Percentiles rank a stretch among this genome's conserved stretches.
These are phyloP conservation scores for Leptodontidium sp. DNA, from an alignment of 2,329 filamentous ascomycete genomes.

Conservation along the genomic window DNA sequence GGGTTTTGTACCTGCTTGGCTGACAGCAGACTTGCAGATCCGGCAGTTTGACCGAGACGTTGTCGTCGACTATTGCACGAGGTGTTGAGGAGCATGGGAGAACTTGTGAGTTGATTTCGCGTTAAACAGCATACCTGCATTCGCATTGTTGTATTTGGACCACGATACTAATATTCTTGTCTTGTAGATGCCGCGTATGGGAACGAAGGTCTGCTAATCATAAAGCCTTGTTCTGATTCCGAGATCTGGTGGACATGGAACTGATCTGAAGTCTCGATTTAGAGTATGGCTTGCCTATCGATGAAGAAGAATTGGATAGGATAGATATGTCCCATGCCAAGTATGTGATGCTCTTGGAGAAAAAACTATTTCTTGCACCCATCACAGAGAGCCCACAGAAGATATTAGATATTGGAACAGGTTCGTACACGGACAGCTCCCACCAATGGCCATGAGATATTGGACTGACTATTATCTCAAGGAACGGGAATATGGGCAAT, in stretches of 20 bases:
- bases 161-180: slow-evolving; percentile 4
- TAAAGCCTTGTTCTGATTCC: slow-evolving; percentile 18
- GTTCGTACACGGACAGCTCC: slow-evolving; percentile 1
- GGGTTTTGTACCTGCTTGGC: not conserved
- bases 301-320: slow-evolving; percentile 51
- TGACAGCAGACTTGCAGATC: slow-evolving; percentile 24
- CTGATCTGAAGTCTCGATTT: not conserved
- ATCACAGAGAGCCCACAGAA: slow-evolving; percentile 44
- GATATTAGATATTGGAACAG: slow-evolving; percentile 49
- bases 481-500: slow-evolving; percentile 41
- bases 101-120: slow-evolving; percentile 21
- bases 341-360: slow-evolving; percentile 43
- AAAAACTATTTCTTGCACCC: slow-evolving; percentile 40
- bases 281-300: slow-evolving; percentile 48
- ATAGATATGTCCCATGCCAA: slow-evolving; percentile 53
- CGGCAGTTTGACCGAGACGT: slow-evolving; percentile 35
- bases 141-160: not conserved
- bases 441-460: not conserved
- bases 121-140: not conserved
- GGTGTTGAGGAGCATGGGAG: slow-evolving; percentile 42
- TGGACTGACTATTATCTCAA: slow-evolving; percentile 3
- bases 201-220: slow-evolving; percentile 34
- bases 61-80: slow-evolving; percentile 34
- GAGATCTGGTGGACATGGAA: slow-evolving; percentile 33
- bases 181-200: slow-evolving; percentile 40